Percentiles rank a stretch among this genome's conserved stretches.
These are phyloP conservation scores for Hericium erinaceus DNA, from an alignment of 768 basidiomycete genomes.

Conservation along the genomic window DNA sequence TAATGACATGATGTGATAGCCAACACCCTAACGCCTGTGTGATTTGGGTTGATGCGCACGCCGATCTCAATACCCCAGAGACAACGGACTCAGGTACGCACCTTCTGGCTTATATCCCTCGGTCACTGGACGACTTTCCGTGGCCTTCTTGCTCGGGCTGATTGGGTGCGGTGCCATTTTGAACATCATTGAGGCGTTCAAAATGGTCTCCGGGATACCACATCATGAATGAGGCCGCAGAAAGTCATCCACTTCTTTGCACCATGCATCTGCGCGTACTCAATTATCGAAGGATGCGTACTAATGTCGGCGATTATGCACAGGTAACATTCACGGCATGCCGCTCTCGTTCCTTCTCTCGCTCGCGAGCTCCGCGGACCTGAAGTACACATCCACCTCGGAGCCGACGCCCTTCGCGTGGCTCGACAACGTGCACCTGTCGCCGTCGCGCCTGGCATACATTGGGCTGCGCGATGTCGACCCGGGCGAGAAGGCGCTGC, in stretches of 20 bases:
- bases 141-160: too few relatives aligned
- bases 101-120: too few relatives aligned
- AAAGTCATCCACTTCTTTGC: too few relatives aligned
- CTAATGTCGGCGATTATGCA: not conserved
- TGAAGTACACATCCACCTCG: not conserved
- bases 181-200: too few relatives aligned
- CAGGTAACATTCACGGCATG: conserved; percentile 97
- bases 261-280: not conserved
- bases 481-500: conserved; percentile 75
- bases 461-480: conserved; percentile 96
- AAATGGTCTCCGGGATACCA: too few relatives aligned
- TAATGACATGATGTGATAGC: conserved; percentile 25
- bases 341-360: conserved; percentile 88
- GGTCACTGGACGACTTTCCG: too few relatives aligned
- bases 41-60: conserved; percentile 95
- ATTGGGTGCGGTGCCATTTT: too few relatives aligned
- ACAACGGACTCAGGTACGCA: conserved; percentile 64
- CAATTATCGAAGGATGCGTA: not conserved
- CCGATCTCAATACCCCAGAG: conserved; percentile 88
- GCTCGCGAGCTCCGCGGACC: conserved; percentile 5
- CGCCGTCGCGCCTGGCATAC: conserved; percentile 78
- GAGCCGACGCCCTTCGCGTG: conserved; percentile 32
- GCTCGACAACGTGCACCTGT: conserved; percentile 52
- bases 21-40: conserved; percentile 75
- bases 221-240: too few relatives aligned